Percentiles rank a stretch among this genome's conserved stretches.
Evolutionary conservation across 2,329 filamentous ascomycete genomes (phyloP).

Genomic region (Didymella lethalis): DNA sequence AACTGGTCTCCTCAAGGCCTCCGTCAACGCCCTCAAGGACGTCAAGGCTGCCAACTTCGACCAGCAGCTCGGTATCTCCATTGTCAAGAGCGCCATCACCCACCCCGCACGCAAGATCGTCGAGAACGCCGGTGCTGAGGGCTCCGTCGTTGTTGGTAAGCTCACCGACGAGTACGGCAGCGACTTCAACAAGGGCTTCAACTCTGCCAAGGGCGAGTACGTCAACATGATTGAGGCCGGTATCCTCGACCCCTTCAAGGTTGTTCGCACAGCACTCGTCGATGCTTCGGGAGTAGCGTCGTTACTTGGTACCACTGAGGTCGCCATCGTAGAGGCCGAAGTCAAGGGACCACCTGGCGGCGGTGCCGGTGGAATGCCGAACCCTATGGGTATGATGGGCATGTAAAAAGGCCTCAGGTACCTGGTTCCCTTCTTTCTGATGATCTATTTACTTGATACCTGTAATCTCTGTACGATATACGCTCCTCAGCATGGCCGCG

Average conservation of each 20-base stretch:
- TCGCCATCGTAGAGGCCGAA: slow-evolving; percentile 91
- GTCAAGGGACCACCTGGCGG: too few species aligned
- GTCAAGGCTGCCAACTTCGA: slow-evolving; percentile 96
- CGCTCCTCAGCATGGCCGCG: too few species aligned
- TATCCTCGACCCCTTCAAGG: slow-evolving; percentile 99
- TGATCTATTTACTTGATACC: too few species aligned
- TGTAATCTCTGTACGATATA: too few species aligned
- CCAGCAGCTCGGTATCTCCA: slow-evolving; percentile 97
- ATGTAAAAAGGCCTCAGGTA: background rate
- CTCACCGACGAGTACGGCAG: slow-evolving; percentile 88
- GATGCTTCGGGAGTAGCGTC: slow-evolving; percentile 97
- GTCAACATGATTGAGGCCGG: slow-evolving; percentile 97
- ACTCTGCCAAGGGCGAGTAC: slow-evolving; percentile 96
- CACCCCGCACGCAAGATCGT: slow-evolving; percentile 93
- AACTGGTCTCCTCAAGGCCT: slow-evolving; percentile 96
- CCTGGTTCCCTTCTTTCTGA: too few species aligned
- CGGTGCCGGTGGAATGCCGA: slow-evolving; percentile 54
- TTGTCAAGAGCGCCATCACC: slow-evolving; percentile 98
- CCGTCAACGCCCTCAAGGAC: slow-evolving; percentile 81
- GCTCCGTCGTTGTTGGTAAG: slow-evolving; percentile 96
- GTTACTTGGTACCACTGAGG: slow-evolving; percentile 95
- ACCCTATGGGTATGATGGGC: background rate
- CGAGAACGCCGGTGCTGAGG: slow-evolving; percentile 96
- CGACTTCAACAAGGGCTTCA: slow-evolving; percentile 98
- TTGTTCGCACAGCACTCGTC: slow-evolving; percentile 93